Conservation (phyloP, 139 green algal species). For the Ettlia oleoabundans region DNA sequence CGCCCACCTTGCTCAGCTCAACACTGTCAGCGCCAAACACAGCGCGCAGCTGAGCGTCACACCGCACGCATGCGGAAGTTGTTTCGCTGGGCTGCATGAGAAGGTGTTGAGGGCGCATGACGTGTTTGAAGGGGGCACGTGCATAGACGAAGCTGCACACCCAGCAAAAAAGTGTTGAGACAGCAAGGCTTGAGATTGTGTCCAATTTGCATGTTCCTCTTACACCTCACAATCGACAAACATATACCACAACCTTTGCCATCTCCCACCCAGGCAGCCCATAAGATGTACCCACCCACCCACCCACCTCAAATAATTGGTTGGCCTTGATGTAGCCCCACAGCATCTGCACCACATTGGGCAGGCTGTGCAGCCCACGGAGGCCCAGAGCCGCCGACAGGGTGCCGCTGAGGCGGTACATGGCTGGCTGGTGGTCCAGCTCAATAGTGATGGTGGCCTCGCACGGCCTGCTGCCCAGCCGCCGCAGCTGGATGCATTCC, state of each 20-base stretch:
- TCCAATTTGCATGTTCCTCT: too few species aligned
- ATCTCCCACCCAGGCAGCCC: neutral
- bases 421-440: conserved; percentile 39
- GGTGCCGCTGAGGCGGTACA: conserved; percentile 29
- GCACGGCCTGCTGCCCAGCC: neutral
- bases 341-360: conserved; percentile 34
- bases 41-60: conserved; percentile 11
- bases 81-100: conserved; percentile 17
- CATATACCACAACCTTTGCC: neutral
- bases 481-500: conserved; percentile 30
- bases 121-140: too few species aligned
- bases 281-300: neutral
- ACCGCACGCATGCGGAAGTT: neutral
- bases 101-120: neutral
- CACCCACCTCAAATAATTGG: conserved; percentile 19
- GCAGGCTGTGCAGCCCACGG: conserved; percentile 24
- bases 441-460: conserved; percentile 28
- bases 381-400: conserved; percentile 33
- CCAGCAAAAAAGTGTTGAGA: neutral
- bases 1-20: neutral
- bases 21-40: conserved; percentile 23
- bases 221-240: too few species aligned
- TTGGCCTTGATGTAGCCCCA: conserved; percentile 45
- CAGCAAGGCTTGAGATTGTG: too few species aligned
- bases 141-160: too few species aligned